phyloP scores from a whole-genome alignment of 257 asterid species.

The Nicotiana knightiana region DNA sequence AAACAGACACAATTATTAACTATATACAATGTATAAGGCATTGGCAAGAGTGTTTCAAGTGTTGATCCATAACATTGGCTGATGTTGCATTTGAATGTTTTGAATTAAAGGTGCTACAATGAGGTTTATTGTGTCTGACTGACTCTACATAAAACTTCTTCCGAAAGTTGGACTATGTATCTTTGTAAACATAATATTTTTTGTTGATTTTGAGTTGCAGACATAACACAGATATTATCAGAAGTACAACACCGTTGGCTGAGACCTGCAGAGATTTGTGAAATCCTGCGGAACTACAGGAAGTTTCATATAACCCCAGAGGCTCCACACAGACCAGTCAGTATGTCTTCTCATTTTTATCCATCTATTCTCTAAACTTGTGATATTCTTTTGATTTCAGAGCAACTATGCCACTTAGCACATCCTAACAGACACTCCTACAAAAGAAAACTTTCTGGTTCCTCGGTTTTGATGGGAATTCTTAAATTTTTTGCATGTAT shows the following conservation, averaged over 20 bases:
- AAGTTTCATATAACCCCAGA: slow-evolving; percentile 71
- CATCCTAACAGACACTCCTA: neutral
- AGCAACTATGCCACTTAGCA: neutral
- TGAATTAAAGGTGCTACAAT: neutral
- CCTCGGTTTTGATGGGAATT: neutral
- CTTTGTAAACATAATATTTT: neutral
- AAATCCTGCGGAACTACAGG: slow-evolving; percentile 58
- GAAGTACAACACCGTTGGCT: slow-evolving; percentile 92
- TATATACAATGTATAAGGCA: neutral
- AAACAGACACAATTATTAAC: neutral
- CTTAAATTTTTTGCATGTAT: neutral
- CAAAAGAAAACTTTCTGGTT: neutral
- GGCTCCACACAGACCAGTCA: slow-evolving; percentile 82
- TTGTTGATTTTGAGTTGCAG: slow-evolving; percentile 40
- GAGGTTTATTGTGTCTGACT: neutral
- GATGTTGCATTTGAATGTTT: neutral
- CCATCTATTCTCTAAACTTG: neutral
- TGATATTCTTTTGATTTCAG: neutral
- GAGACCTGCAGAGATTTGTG: slow-evolving; percentile 94
- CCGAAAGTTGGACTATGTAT: neutral
- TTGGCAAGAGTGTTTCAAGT: neutral
- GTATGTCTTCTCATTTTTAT: slow-evolving; percentile 44
- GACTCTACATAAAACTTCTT: neutral
- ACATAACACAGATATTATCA: slow-evolving; percentile 59
- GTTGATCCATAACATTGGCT: neutral